Base-by-base conservation (phyloP, 164 flowering plant genomes). In the Chimonanthus salicifolius region DNA sequence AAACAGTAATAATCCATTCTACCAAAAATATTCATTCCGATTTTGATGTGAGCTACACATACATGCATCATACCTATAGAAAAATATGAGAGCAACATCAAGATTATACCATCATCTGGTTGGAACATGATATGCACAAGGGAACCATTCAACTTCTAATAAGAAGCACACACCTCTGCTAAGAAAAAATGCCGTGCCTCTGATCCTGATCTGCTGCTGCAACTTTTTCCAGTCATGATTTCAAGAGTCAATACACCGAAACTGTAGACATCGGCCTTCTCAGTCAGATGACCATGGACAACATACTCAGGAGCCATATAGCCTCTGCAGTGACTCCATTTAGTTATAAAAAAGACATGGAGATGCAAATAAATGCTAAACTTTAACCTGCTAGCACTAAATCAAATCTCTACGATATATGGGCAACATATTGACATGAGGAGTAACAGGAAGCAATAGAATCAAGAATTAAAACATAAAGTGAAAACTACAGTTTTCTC, bases 261-360 rank as follows among this genome's bases (percentile, higher is more conserved):
- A 78, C 92, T 83, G 69, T 87, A 90, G 8, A 87, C 87, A 74
- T 90, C 94, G 54, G 80, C 87, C 69, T 88, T 90, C 47, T 87
- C 90, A 0, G 87, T 85, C 64, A 89, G 74, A 68, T 81, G 77
- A 13, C 94, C 94, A 13, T 75, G 74, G 33, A 85, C 80, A 3
- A 89, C 72, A 82, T 87, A 87, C 69, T 90, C 91, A 1, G 91
- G 91, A 71, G 91, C 89, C 88, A 89, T 84, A 47, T 89, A 88
- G 21, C 94, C 94, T 43, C 93, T 89, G 74, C 62, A 75, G 64
- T 54, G 60, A 54, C 11, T 54, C 16, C 60, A 13, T 54, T 54
- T 54, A 54, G 60, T 54, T 54, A 51, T 10, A 51, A 4, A 51
- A 33, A 33, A 33, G 1, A 33, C 33, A 33, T 33, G 33, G 33